A percentile compares a stretch with the other conserved stretches of the same genome.
These are phyloP conservation scores for Amauroascus niger DNA, from an alignment of 2,329 filamentous ascomycete genomes.

Conservation along the genomic window DNA sequence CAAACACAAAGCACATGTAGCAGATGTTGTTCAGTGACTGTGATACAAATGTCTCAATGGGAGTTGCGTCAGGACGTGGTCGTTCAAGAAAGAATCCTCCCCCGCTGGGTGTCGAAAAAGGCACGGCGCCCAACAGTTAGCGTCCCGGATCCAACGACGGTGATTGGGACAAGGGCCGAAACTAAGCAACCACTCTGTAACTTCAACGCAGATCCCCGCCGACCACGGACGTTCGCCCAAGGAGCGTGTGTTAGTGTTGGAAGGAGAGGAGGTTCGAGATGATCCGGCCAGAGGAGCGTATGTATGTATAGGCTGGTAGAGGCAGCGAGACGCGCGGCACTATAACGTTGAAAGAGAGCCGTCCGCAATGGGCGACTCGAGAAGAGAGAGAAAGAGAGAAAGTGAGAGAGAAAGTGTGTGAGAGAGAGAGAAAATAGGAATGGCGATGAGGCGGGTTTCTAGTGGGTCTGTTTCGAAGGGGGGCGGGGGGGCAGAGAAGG, in stretches of 20 bases:
- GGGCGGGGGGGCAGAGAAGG: neutral
- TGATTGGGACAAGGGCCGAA: constrained; percentile 6
- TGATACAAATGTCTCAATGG: constrained; percentile 11
- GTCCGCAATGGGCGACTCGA: neutral
- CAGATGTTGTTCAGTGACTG: neutral
- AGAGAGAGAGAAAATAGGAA: neutral
- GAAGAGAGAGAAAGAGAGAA: neutral
- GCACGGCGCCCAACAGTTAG: constrained; percentile 1
- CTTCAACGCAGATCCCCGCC: neutral
- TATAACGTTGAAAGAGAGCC: too few species aligned
- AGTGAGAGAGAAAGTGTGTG: too few species aligned
- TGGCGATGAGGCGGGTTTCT: neutral
- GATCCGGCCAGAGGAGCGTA: too few species aligned
- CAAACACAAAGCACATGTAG: neutral
- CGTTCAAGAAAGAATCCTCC: neutral
- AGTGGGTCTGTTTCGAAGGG: neutral
- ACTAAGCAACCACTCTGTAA: neutral
- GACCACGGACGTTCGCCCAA: too few species aligned
- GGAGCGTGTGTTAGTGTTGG: too few species aligned
- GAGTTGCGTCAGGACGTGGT: neutral
- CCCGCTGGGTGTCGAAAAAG: neutral
- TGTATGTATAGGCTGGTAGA: too few species aligned
- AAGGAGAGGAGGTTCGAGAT: too few species aligned
- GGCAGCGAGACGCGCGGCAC: too few species aligned
- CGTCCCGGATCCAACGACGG: neutral